Evolutionary conservation across 371 early-diverging fungal genomes (phyloP).

Genomic region (Coemansia sp.): DNA sequence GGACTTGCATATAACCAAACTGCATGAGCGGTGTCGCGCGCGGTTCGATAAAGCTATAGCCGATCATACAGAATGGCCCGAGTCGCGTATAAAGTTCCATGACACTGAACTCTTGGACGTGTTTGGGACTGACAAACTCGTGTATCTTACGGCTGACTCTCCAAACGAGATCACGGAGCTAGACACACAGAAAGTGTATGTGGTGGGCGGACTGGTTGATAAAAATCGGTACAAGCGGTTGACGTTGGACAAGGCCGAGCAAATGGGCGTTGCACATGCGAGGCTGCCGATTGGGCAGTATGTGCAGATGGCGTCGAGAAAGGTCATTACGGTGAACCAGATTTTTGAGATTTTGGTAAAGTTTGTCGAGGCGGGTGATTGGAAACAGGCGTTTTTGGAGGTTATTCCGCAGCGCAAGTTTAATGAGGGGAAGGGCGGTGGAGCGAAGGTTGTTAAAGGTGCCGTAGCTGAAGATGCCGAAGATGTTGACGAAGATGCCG

Average conservation of each 20-base stretch:
- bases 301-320: constrained; percentile 73
- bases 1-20: constrained; percentile 52
- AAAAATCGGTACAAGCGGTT: constrained; percentile 83
- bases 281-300: constrained; percentile 85
- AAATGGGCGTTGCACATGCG: constrained; percentile 73
- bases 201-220: constrained; percentile 95
- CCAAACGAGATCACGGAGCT: constrained; percentile 64
- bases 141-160: constrained; percentile 91
- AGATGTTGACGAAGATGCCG: too few species aligned
- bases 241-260: constrained; percentile 75
- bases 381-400: constrained; percentile 78
- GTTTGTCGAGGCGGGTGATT: constrained; percentile 69
- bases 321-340: constrained; percentile 91
- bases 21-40: constrained; percentile 25
- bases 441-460: too few species aligned
- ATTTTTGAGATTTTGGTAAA: constrained; percentile 79
- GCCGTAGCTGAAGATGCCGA: too few species aligned
- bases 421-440: constrained; percentile 5
- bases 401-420: constrained; percentile 82
- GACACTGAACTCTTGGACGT: constrained; percentile 50
- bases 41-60: constrained; percentile 30
- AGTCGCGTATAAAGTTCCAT: constrained; percentile 29
- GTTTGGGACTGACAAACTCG: constrained; percentile 58
- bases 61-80: constrained; percentile 46
- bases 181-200: constrained; percentile 71